A percentile compares a stretch with the other conserved stretches of the same genome.
Conservation (phyloP, 108 stramenopile genomes). For the Aurantiochytrium sp. region DNA sequence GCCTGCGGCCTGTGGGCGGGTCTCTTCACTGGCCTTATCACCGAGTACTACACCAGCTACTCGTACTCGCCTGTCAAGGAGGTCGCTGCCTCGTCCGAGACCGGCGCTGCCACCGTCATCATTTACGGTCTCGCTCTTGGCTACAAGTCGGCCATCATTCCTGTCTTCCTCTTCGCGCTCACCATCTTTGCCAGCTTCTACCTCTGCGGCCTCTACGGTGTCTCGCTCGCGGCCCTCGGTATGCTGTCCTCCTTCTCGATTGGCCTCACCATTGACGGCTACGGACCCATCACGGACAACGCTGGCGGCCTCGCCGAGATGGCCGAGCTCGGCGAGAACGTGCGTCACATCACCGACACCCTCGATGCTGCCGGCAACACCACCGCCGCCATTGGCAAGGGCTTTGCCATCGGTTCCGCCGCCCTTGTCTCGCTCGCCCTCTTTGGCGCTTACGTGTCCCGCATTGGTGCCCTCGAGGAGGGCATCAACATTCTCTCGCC, state of each 20-base stretch:
- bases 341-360: conserved; percentile 94
- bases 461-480: conserved; percentile 58
- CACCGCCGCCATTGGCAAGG: conserved; percentile 98
- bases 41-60: conserved; percentile 97
- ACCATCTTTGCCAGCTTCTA: conserved; percentile 83
- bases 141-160: conserved; percentile 94
- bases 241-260: conserved; percentile 96
- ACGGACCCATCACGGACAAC: conserved; percentile 97
- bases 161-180: conserved; percentile 82
- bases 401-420: conserved; percentile 97
- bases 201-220: conserved; percentile 87
- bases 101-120: conserved; percentile 95
- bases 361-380: conserved; percentile 98
- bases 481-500: conserved; percentile 66
- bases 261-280: conserved; percentile 95
- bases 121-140: conserved; percentile 96
- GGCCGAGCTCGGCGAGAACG: conserved; percentile 81
- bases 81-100: conserved; percentile 84
- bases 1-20: conserved; percentile 84
- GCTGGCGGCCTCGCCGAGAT: conserved; percentile 99
- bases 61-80: conserved; percentile 84
- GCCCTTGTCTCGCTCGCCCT: conserved; percentile 92
- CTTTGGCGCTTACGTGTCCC: conserved; percentile 90
- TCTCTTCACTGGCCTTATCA: conserved; percentile 86
- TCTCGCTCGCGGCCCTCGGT: conserved; percentile 91